A percentile compares a stretch with the other conserved stretches of the same genome.
phyloP scores from a whole-genome alignment of 2,329 filamentous ascomycete species.

The Coleophoma eucalyptorum region DNA sequence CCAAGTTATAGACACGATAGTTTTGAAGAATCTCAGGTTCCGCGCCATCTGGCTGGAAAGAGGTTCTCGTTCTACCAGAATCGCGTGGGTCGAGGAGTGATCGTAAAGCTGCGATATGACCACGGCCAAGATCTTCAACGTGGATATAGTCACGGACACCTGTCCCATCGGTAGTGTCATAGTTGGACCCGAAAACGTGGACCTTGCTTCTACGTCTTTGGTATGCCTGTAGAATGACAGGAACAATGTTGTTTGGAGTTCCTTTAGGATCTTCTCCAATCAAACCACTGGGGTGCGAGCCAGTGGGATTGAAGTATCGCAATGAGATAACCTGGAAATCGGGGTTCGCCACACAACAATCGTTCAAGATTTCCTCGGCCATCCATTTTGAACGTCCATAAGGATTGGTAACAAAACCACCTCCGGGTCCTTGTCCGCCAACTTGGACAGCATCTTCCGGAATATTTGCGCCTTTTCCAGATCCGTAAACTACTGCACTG shows the following conservation, averaged over 20 bases:
- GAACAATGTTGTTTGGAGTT: slow-evolving; percentile 60
- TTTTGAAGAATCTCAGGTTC: slow-evolving; percentile 28
- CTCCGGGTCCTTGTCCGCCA: slow-evolving; percentile 14
- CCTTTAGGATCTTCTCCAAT: slow-evolving; percentile 61
- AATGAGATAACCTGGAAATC: slow-evolving; percentile 60
- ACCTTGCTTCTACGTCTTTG: slow-evolving; percentile 48
- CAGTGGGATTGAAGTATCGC: slow-evolving; percentile 66
- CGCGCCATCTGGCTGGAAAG: slow-evolving; percentile 12
- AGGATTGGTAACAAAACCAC: slow-evolving; percentile 53
- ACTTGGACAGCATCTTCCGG: slow-evolving; percentile 44
- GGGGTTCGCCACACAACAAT: slow-evolving; percentile 55
- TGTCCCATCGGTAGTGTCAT: slow-evolving; percentile 62
- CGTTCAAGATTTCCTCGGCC: slow-evolving; percentile 61
- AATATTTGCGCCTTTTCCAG: slow-evolving; percentile 36
- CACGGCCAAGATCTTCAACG: slow-evolving; percentile 60
- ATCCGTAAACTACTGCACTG: slow-evolving; percentile 64
- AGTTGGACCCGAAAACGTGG: slow-evolving; percentile 62
- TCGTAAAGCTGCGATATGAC: slow-evolving; percentile 55
- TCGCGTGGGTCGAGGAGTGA: slow-evolving; percentile 16
- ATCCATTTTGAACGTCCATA: slow-evolving; percentile 67
- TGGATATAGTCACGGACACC: slow-evolving; percentile 67
- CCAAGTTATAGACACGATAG: slow-evolving; percentile 38
- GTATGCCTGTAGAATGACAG: slow-evolving; percentile 59
- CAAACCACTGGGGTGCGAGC: slow-evolving; percentile 60
- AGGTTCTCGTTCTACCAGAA: neutral